Evolutionary conservation across 2,329 filamentous ascomycete genomes (phyloP).

Genomic region (Stemphylium lycopersici): DNA sequence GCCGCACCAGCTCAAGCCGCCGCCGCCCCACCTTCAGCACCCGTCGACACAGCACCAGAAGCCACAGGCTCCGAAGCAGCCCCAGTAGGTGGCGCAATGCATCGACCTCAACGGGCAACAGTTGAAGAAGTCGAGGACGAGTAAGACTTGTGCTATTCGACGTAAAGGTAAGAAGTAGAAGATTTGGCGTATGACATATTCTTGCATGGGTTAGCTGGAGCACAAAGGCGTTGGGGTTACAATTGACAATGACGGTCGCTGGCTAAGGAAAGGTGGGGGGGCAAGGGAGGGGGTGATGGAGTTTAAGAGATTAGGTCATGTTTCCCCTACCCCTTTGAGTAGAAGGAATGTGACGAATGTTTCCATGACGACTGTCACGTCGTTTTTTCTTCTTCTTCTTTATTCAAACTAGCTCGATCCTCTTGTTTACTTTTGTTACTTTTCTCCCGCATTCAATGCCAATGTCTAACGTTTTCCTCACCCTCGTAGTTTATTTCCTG

Average conservation of each 20-base stretch:
- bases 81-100: constrained; percentile 28
- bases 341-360: too few species aligned
- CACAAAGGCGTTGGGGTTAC: not conserved
- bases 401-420: too few species aligned
- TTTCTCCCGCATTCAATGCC: too few species aligned
- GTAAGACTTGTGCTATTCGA: constrained; percentile 1
- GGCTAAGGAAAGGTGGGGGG: not conserved
- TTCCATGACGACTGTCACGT: too few species aligned
- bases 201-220: constrained; percentile 15
- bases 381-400: too few species aligned
- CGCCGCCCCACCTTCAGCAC: constrained; percentile 3
- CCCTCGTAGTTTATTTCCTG: too few species aligned
- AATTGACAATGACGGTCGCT: not conserved
- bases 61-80: constrained; percentile 38
- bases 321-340: too few species aligned
- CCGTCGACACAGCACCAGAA: constrained; percentile 34
- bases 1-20: constrained; percentile 13
- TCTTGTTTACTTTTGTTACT: too few species aligned
- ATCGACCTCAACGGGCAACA: constrained; percentile 41
- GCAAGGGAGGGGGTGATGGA: too few species aligned
- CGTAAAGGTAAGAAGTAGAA: too few species aligned
- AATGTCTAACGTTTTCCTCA: too few species aligned
- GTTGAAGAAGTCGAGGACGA: constrained; percentile 49
- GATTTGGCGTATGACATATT: not conserved
- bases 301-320: too few species aligned